These are phyloP conservation scores for Arthrobotrys conoides DNA, from an alignment of 2,329 filamentous ascomycete species.

Conservation along the genomic window DNA sequence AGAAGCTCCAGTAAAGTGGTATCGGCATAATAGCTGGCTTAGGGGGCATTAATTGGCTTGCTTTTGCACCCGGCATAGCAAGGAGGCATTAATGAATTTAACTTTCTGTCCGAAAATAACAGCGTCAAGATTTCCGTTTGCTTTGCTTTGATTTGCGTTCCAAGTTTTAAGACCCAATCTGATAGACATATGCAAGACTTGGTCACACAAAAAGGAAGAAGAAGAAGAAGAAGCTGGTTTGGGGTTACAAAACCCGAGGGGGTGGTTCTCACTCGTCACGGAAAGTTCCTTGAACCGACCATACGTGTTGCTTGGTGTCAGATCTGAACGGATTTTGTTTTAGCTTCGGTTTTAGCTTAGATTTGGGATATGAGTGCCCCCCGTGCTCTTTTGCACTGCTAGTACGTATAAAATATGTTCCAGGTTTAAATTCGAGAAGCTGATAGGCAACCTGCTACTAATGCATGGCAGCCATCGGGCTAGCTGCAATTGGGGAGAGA, in stretches of 20 bases:
- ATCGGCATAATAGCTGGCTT: conserved; percentile 27
- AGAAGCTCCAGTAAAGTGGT: conserved; percentile 32
- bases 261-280: conserved; percentile 40
- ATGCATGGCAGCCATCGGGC: conserved; percentile 52
- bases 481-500: conserved; percentile 23
- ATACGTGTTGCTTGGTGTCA: conserved; percentile 32
- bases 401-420: background rate
- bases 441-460: conserved; percentile 50
- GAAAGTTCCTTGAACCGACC: conserved; percentile 23
- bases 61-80: conserved; percentile 29
- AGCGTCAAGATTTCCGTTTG: conserved; percentile 19
- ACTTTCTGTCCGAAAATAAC: conserved; percentile 20
- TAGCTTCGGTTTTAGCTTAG: conserved; percentile 17
- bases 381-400: conserved; percentile 20
- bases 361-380: conserved; percentile 28
- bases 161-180: conserved; percentile 54
- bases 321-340: conserved; percentile 35
- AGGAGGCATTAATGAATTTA: conserved; percentile 24
- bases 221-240: conserved; percentile 16
- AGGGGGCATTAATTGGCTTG: conserved; percentile 28
- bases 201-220: conserved; percentile 36
- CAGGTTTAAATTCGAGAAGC: conserved; percentile 51
- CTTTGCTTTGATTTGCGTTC: conserved; percentile 17
- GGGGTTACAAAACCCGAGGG: conserved; percentile 56
- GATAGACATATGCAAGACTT: conserved; percentile 56